These are phyloP conservation scores for Lophiotrema nucula DNA, from an alignment of 495 filamentous ascomycete genomes.

Conservation along the genomic window DNA sequence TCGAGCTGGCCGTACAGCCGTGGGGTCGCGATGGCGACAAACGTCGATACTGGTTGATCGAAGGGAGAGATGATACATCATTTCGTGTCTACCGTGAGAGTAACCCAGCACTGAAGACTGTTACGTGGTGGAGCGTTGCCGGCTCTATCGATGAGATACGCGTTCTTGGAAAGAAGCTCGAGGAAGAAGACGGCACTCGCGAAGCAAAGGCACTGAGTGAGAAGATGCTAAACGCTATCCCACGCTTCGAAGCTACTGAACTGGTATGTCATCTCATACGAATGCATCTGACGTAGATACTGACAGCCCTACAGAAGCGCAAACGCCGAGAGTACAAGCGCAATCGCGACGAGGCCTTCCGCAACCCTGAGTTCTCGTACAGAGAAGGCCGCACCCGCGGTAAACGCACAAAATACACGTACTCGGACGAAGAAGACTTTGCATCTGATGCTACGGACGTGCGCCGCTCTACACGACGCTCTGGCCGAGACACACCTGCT, in stretches of 20 bases:
- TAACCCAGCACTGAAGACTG: slow-evolving; percentile 71
- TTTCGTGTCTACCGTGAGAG: slow-evolving; percentile 96
- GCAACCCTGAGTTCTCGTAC: slow-evolving; percentile 83
- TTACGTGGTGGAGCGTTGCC: slow-evolving; percentile 90
- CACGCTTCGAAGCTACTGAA: slow-evolving; percentile 92
- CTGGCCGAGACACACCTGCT: slow-evolving; percentile 66
- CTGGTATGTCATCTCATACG: slow-evolving; percentile 57
- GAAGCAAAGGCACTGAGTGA: slow-evolving; percentile 74
- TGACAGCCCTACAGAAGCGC: slow-evolving; percentile 66
- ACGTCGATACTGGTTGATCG: slow-evolving; percentile 88
- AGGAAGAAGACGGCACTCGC: slow-evolving; percentile 69
- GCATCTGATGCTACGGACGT: slow-evolving; percentile 60
- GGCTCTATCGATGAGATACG: slow-evolving; percentile 86
- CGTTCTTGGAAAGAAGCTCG: slow-evolving; percentile 68
- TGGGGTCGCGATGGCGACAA: slow-evolving; percentile 93
- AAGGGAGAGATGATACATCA: slow-evolving; percentile 88
- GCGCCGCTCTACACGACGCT: slow-evolving; percentile 74
- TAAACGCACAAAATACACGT: slow-evolving; percentile 94
- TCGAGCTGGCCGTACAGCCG: slow-evolving; percentile 87
- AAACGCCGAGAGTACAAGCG: slow-evolving; percentile 88
- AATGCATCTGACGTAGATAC: slow-evolving; percentile 9
- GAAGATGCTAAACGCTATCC: slow-evolving; percentile 75
- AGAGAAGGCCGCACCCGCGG: slow-evolving; percentile 96
- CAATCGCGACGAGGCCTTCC: slow-evolving; percentile 80
- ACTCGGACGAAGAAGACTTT: slow-evolving; percentile 79